These are phyloP conservation scores for Alternaria alternata DNA, from an alignment of 2,329 filamentous ascomycete genomes.

Conservation along the genomic window DNA sequence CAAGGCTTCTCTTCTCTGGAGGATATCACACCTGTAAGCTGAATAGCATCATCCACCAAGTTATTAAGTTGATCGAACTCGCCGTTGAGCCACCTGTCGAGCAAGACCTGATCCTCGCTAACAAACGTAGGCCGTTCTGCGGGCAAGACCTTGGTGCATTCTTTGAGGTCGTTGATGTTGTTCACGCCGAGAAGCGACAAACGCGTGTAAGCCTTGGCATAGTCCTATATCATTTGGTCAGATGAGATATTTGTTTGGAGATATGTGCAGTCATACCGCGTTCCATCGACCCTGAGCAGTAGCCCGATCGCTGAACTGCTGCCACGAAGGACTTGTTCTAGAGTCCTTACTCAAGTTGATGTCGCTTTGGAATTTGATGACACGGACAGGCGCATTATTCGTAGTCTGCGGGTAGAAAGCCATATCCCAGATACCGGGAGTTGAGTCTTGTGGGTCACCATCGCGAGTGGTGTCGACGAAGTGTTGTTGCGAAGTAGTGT, in stretches of 20 bases:
- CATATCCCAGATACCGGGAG: slow-evolving; percentile 51
- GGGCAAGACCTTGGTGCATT: slow-evolving; percentile 63
- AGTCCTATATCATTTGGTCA: slow-evolving; percentile 49
- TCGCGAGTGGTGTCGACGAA: slow-evolving; percentile 42
- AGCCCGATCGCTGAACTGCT: slow-evolving; percentile 32
- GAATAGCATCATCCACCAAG: slow-evolving; percentile 45
- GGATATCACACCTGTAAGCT: slow-evolving; percentile 38
- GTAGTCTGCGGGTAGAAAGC: slow-evolving; percentile 48
- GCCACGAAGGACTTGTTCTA: slow-evolving; percentile 45
- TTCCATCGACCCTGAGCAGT: slow-evolving; percentile 45
- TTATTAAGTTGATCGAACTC: slow-evolving; percentile 46
- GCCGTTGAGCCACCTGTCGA: slow-evolving; percentile 44
- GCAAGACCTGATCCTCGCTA: slow-evolving; percentile 36
- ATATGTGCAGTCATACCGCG: slow-evolving; percentile 31
- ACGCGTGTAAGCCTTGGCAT: slow-evolving; percentile 62
- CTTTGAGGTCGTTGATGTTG: slow-evolving; percentile 64
- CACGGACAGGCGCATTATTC: slow-evolving; percentile 35
- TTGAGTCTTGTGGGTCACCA: slow-evolving; percentile 49
- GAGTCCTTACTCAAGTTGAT: slow-evolving; percentile 46
- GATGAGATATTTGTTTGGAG: not conserved
- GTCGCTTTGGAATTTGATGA: slow-evolving; percentile 51
- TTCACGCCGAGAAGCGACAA: slow-evolving; percentile 64
- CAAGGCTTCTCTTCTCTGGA: slow-evolving; percentile 2
- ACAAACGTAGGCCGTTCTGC: slow-evolving; percentile 32
- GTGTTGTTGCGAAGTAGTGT: slow-evolving; percentile 50